phyloP scores from a whole-genome alignment of 2,329 filamentous ascomycete genomes.

The Thermothelomyces thermophilus region DNA sequence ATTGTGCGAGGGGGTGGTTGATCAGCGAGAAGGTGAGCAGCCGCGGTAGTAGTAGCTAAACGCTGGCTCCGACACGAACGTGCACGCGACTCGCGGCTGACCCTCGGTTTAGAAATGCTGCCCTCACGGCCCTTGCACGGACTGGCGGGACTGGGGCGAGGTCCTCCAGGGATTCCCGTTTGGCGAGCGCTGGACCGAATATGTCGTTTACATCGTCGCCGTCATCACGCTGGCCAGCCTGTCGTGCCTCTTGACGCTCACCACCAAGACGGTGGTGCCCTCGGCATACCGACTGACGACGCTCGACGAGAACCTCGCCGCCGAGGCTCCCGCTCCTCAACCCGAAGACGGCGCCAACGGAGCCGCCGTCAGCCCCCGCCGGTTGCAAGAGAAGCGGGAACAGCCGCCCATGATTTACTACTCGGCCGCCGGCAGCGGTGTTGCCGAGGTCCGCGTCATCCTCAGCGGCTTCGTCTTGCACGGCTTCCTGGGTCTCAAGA shows the following conservation, averaged over 20 bases:
- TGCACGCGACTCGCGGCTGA: background rate
- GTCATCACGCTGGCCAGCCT: conserved; percentile 63
- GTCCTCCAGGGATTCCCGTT: conserved; percentile 40
- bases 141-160: conserved; percentile 52
- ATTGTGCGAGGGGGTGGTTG: conserved; percentile 68
- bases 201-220: conserved; percentile 63
- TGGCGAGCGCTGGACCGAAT: conserved; percentile 62
- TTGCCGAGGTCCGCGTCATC: conserved; percentile 95
- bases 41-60: too few species aligned
- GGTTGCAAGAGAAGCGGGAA: conserved; percentile 31
- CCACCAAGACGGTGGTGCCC: conserved; percentile 90
- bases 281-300: conserved; percentile 82
- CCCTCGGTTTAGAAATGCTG: conserved; percentile 39
- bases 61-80: background rate
- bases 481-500: conserved; percentile 85
- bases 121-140: conserved; percentile 48
- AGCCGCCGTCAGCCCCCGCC: conserved; percentile 36
- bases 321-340: conserved; percentile 41
- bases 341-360: conserved; percentile 37
- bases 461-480: conserved; percentile 96
- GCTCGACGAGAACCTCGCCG: conserved; percentile 85
- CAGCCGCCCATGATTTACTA: conserved; percentile 83
- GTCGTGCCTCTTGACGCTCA: conserved; percentile 74
- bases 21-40: conserved; percentile 52
- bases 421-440: conserved; percentile 89